Evolutionary conservation across 169 alveolate genomes (phyloP), one percentile per base, ranked within the genome.

Genomic region (Eimeria zaria): DNA sequence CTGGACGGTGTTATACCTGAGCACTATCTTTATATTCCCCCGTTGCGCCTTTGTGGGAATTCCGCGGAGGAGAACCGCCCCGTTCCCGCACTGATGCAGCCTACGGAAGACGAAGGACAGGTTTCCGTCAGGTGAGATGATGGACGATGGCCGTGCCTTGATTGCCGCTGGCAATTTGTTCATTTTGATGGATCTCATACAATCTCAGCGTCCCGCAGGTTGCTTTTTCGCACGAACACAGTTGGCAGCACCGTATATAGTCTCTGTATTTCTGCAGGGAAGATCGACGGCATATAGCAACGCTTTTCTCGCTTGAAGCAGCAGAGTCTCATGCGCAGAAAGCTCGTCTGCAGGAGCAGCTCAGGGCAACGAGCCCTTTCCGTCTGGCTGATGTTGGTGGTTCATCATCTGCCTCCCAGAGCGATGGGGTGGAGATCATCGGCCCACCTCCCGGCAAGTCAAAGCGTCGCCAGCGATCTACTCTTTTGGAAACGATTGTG

Each of bases 311-410:
- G 55, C 60, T 84, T 78, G 92, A 84, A 33, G 92, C 92, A 33
- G 92, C 92, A 39, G 92, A 55, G 41, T 84, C 92, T 14, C 60
- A 55, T 6, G 92, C 92, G 24, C 92, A 84, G 46, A 84, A 84
- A 33, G 48, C 92, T 16, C 92, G 92, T 11, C 92, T 84, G 30
- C 92, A 84, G 80, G 92, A 84, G 92, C 92, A 84, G 78, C 92
- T 84, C 33, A 55, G n/a, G 39, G 92, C 44, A 30, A 84, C 92
- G 18, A 84, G 62, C 16, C 92, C 92, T 39, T 84, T 84, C 60
- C 92, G 92, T n/a, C 55, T 84, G 92, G n/a, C 80, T 18, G 92
- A 84, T 24, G 46, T 84, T 20, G 78, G 78, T 30, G 48, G 41
- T 12, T 36, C 92, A 16, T 30, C 80, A n/a, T n/a, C n/a, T 22